Conservation (phyloP, 371 early-diverging fungal genomes). For the Mortierella sp. region DNA sequence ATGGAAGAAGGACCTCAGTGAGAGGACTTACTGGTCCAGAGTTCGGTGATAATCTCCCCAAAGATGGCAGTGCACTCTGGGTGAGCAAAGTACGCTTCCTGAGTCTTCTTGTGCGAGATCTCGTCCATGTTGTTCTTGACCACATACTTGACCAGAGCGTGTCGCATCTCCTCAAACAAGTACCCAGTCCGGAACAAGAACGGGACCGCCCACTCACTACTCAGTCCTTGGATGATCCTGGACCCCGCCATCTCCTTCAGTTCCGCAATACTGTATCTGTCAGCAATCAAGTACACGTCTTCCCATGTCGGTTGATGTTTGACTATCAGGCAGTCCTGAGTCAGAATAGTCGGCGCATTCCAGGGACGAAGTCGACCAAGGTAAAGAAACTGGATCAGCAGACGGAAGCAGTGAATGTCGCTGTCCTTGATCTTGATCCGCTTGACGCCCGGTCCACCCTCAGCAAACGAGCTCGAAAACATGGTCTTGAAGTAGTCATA, state of each 20-base stretch:
- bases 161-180: slow-evolving; percentile 30
- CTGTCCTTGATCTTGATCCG: slow-evolving; percentile 26
- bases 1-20: not conserved
- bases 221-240: slow-evolving; percentile 20
- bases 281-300: slow-evolving; percentile 32
- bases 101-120: slow-evolving; percentile 18
- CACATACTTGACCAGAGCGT: slow-evolving; percentile 25
- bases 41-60: slow-evolving; percentile 39
- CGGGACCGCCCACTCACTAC: slow-evolving; percentile 24
- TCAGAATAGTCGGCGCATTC: slow-evolving; percentile 12
- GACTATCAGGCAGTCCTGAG: slow-evolving; percentile 13
- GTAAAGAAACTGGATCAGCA: slow-evolving; percentile 43
- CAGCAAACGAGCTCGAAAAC: slow-evolving; percentile 40
- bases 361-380: slow-evolving; percentile 22
- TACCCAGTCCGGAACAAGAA: slow-evolving; percentile 47
- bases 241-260: slow-evolving; percentile 20
- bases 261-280: slow-evolving; percentile 26
- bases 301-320: slow-evolving; percentile 37
- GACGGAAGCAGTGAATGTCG: slow-evolving; percentile 30
- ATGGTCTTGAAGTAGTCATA: slow-evolving; percentile 39
- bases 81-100: slow-evolving; percentile 23
- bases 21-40: slow-evolving; percentile 17
- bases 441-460: slow-evolving; percentile 31
- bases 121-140: slow-evolving; percentile 24
- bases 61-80: slow-evolving; percentile 39